Evolutionary conservation across 2,329 filamentous ascomycete species (phyloP), one percentile per base, ranked within the genome.

Genomic region (Cladophialophora chaetospira): DNA sequence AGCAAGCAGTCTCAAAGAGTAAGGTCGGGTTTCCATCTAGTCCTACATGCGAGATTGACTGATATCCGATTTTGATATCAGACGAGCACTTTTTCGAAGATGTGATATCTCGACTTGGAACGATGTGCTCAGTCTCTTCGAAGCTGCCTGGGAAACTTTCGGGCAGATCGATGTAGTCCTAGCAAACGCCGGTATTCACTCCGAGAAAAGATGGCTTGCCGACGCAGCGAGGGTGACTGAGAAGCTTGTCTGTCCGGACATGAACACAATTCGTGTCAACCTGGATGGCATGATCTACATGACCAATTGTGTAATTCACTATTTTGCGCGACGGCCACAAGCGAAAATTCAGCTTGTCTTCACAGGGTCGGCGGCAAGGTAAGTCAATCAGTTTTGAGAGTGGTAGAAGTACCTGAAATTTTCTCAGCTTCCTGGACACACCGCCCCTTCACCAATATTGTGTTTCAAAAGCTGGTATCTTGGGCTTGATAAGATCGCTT

Each of bases 101-200:
- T 21, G 13, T 3, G 40, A 63, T 28, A 53, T 55, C 28, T 17
- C 61, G 15, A 26, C 25, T 1, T 63, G 54, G 43, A 26, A 52
- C 3, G 52, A 61, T 33, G 29, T 58, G 57, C 42, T 62, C 35
- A 43, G 55, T 19, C 38, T 68, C 3, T 68, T 68, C 52, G 55
- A 62, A 44, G 50, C 50, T 2, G 63, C 63, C 0, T 58, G 57
- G 36, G 50, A 59, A 1, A 47, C 29, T 40, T 64, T 66, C 23
- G 62, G 63, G 5, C 43, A 43, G 4, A 61, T 68, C 4, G 64
- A 68, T 35, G 64, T 64, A 8, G 67, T 67, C 17, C 45, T 68
- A 23, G 62, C 65, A 11, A 68, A 68, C 48, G 65, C 67, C 1
- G 67, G 64, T 4, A 60, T 68, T 13, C 46, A 59, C n/a, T 51